These are phyloP conservation scores for Debaryomyces coudertii DNA, from an alignment of 1,139 yeast species.

Conservation along the genomic window DNA sequence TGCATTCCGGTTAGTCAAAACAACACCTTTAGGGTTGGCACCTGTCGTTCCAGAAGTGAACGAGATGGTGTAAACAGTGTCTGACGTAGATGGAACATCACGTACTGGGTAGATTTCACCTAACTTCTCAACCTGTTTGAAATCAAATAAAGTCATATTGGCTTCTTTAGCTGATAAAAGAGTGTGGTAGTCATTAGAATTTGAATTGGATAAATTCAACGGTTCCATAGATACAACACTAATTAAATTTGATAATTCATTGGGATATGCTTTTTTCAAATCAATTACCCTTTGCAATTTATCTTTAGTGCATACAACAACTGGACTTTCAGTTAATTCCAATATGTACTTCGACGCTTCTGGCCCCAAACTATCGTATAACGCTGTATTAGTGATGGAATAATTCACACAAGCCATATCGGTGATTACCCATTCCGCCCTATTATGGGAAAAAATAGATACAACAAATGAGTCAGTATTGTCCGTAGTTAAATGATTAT, in stretches of 20 bases:
- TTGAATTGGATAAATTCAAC: conserved; percentile 27
- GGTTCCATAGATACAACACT: conserved; percentile 46
- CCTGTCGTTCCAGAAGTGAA: conserved; percentile 85
- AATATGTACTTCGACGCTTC: conserved; percentile 40
- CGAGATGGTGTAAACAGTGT: conserved; percentile 63
- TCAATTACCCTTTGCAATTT: conserved; percentile 31
- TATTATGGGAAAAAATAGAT: conserved; percentile 38
- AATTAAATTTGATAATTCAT: conserved; percentile 33
- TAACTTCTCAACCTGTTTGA: conserved; percentile 54
- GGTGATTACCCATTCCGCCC: conserved; percentile 43
- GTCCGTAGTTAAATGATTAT: conserved; percentile 22
- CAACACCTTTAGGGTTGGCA: conserved; percentile 70
- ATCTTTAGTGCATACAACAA: conserved; percentile 38
- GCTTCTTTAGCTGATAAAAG: conserved; percentile 25
- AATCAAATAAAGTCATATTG: conserved; percentile 42
- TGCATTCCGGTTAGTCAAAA: conserved; percentile 55
- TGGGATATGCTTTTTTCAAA: conserved; percentile 29
- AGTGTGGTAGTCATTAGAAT: conserved; percentile 17
- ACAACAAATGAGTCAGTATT: conserved; percentile 36
- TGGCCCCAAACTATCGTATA: conserved; percentile 46
- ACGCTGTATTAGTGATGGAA: conserved; percentile 42
- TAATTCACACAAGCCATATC: conserved; percentile 42
- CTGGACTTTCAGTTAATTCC: conserved; percentile 37
- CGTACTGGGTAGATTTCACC: conserved; percentile 54
- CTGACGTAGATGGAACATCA: conserved; percentile 54